Evolutionary conservation across 2,329 filamentous ascomycete genomes (phyloP).

Genomic region (Aureobasidium namibiae): DNA sequence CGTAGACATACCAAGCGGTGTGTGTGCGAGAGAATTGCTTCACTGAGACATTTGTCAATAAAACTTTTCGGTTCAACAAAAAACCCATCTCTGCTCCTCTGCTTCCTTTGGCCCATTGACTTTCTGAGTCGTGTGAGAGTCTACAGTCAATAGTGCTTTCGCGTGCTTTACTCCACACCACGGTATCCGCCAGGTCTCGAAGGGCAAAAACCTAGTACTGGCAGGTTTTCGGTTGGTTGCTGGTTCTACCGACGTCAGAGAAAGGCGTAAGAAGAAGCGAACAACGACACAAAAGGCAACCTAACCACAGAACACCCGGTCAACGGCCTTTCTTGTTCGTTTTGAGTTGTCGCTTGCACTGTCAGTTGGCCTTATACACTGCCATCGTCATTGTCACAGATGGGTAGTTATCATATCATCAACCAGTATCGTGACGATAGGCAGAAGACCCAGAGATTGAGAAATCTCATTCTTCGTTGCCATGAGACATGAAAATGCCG

Average conservation of each 20-base stretch:
- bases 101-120: too few species aligned
- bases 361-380: neutral
- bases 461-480: too few species aligned
- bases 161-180: neutral
- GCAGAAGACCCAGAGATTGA: too few species aligned
- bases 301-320: constrained; percentile 1
- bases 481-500: too few species aligned
- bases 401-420: neutral
- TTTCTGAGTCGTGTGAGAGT: neutral
- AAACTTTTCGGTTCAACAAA: neutral
- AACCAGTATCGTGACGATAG: too few species aligned
- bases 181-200: too few species aligned
- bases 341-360: neutral
- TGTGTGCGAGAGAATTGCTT: neutral
- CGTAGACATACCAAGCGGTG: neutral
- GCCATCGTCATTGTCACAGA: neutral
- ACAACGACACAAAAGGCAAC: neutral
- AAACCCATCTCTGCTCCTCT: too few species aligned
- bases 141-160: constrained; percentile 5
- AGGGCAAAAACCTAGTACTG: neutral
- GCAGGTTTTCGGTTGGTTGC: neutral
- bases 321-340: neutral
- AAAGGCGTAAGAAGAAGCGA: neutral
- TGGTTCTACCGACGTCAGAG: neutral
- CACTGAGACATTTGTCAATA: constrained; percentile 5